These are phyloP conservation scores for Lentithecium fluviatile DNA, from an alignment of 495 filamentous ascomycete genomes.

Conservation along the genomic window DNA sequence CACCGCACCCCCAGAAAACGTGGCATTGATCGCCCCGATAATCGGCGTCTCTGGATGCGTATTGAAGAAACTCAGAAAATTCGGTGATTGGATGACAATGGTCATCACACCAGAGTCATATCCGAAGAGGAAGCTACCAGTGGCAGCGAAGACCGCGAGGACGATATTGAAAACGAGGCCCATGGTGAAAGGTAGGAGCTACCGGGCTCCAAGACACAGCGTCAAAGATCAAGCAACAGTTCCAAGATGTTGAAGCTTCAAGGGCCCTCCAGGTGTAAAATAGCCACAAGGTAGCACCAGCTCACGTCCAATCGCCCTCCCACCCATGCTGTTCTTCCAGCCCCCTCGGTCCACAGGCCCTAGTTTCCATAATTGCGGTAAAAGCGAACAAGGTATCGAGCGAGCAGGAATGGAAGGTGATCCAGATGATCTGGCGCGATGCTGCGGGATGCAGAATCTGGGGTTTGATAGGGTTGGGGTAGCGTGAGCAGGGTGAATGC, in stretches of 20 bases:
- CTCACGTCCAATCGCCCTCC: no score
- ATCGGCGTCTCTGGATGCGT: constrained; percentile 28
- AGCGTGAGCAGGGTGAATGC: not conserved
- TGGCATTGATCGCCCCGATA: constrained; percentile 38
- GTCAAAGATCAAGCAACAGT: no score
- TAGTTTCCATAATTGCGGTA: not conserved
- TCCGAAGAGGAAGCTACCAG: constrained; percentile 43
- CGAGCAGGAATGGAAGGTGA: no score
- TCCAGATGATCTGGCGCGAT: not conserved
- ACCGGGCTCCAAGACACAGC: no score
- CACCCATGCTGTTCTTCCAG: not conserved
- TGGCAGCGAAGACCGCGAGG: constrained; percentile 41
- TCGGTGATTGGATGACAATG: constrained; percentile 38
- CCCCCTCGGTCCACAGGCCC: not conserved
- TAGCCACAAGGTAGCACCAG: no score
- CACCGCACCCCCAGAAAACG: constrained; percentile 36
- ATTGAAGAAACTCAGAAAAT: constrained; percentile 45
- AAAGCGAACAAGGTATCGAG: not conserved
- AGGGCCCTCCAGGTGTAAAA: no score
- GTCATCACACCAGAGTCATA: constrained; percentile 47
- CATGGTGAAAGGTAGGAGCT: constrained; percentile 15
- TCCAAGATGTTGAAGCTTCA: no score
- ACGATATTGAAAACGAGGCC: constrained; percentile 29
- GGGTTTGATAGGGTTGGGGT: not conserved
- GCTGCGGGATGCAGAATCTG: not conserved